These are phyloP conservation scores for Candida incommunis DNA, from an alignment of 805 yeast species.

Conservation along the genomic window DNA sequence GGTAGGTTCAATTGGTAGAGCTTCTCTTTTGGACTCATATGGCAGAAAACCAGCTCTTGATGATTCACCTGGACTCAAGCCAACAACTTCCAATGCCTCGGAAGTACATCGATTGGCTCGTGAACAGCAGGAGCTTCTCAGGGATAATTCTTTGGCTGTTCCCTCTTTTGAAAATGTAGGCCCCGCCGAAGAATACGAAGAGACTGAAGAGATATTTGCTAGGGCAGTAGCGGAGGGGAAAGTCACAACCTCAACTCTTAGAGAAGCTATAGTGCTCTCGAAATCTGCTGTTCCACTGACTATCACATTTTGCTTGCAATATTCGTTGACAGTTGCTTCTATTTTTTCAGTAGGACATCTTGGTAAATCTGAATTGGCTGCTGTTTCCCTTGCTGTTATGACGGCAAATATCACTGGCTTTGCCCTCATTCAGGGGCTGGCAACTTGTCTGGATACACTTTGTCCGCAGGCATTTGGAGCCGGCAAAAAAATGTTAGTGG, in stretches of 20 bases:
- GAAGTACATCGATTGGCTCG: slow-evolving; percentile 6
- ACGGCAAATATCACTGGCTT: slow-evolving; percentile 64
- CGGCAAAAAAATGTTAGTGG: slow-evolving; percentile 52
- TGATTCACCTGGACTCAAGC: slow-evolving; percentile 13
- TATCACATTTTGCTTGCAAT: slow-evolving; percentile 56
- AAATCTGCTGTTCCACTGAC: slow-evolving; percentile 37
- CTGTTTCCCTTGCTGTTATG: slow-evolving; percentile 73
- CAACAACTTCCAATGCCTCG: not conserved
- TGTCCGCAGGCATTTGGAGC: slow-evolving; percentile 84
- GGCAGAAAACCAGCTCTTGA: slow-evolving; percentile 9
- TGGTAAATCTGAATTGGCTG: slow-evolving; percentile 69
- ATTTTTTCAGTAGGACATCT: slow-evolving; percentile 73
- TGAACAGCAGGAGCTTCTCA: slow-evolving; percentile 19
- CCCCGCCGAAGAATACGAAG: slow-evolving; percentile 8
- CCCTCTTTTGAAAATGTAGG: slow-evolving; percentile 2
- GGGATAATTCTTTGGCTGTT: slow-evolving; percentile 10
- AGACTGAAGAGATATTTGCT: slow-evolving; percentile 17
- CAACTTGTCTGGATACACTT: slow-evolving; percentile 69
- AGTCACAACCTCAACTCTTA: slow-evolving; percentile 12
- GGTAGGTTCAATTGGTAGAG: slow-evolving; percentile 16
- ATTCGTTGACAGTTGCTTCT: slow-evolving; percentile 61
- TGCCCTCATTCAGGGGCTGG: slow-evolving; percentile 69
- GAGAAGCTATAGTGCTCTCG: slow-evolving; percentile 18
- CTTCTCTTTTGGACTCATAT: slow-evolving; percentile 12
- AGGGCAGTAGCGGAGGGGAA: slow-evolving; percentile 18